phyloP scores from a whole-genome alignment of 2,329 filamentous ascomycete species.

The Nemania sp. region DNA sequence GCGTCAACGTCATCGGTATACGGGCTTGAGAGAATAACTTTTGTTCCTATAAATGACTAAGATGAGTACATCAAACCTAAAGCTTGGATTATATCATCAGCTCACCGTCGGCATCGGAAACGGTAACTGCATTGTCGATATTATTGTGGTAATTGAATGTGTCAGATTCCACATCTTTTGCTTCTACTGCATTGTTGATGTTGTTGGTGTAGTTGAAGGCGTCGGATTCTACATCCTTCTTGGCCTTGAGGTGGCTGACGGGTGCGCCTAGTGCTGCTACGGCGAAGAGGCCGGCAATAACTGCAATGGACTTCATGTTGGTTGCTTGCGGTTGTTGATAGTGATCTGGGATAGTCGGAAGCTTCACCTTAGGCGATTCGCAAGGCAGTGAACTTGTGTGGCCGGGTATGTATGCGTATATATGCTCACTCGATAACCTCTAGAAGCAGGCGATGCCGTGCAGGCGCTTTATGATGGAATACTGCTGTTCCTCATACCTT shows the following conservation, averaged over 20 bases:
- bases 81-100: background rate
- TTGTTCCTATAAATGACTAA: slow-evolving; percentile 13
- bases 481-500: background rate
- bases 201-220: slow-evolving; percentile 27
- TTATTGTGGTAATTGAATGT: slow-evolving; percentile 18
- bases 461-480: background rate
- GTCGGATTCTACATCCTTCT: background rate
- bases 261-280: slow-evolving; percentile 19
- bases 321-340: background rate
- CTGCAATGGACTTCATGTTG: slow-evolving; percentile 23
- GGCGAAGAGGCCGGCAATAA: slow-evolving; percentile 17
- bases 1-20: slow-evolving; percentile 22
- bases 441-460: background rate
- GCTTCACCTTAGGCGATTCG: background rate
- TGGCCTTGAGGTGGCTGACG: background rate
- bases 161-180: background rate
- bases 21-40: slow-evolving; percentile 23
- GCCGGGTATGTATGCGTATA: slow-evolving; percentile 1
- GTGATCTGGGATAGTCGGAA: background rate
- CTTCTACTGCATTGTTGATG: slow-evolving; percentile 22
- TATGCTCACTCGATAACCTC: background rate
- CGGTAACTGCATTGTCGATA: slow-evolving; percentile 16
- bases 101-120: slow-evolving; percentile 23
- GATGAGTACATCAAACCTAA: background rate
- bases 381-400: background rate